phyloP scores from a whole-genome alignment of 768 basidiomycete species.

The Leccinellum rugosiceps region DNA sequence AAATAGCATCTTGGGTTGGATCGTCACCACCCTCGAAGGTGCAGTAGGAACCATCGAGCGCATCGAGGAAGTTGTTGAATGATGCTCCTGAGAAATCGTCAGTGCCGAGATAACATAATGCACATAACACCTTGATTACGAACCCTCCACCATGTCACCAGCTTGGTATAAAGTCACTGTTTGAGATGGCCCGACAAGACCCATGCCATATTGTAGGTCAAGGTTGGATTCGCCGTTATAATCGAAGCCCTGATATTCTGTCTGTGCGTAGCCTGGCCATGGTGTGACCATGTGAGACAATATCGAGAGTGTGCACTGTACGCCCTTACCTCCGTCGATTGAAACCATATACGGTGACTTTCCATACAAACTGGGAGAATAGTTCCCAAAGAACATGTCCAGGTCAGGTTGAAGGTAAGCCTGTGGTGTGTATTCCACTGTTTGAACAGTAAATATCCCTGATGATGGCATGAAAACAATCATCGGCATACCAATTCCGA shows the following conservation, averaged over 20 bases:
- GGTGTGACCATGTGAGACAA: not conserved
- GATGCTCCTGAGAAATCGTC: conserved; percentile 18
- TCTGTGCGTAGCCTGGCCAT: conserved; percentile 17
- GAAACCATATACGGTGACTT: conserved; percentile 25
- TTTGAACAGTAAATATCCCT: not conserved
- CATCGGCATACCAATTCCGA: conserved; percentile 25
- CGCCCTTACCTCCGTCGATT: conserved; percentile 30
- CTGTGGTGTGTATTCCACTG: conserved; percentile 34
- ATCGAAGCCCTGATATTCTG: conserved; percentile 18
- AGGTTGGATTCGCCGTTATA: conserved; percentile 32
- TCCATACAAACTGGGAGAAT: conserved; percentile 21
- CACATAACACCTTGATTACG: not conserved
- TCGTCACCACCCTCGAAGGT: conserved; percentile 35
- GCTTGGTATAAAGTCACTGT: conserved; percentile 31
- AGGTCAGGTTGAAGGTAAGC: conserved; percentile 29
- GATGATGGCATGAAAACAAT: not conserved
- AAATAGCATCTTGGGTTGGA: conserved; percentile 24
- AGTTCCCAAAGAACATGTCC: conserved; percentile 30
- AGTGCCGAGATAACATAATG: not conserved
- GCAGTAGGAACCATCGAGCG: conserved; percentile 34
- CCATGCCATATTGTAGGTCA: conserved; percentile 32
- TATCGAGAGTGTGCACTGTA: not conserved
- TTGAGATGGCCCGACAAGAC: conserved; percentile 23
- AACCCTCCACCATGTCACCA: conserved; percentile 29
- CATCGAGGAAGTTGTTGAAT: conserved; percentile 36